phyloP scores from a whole-genome alignment of 768 basidiomycete genomes.

The Clavulina sp. region DNA sequence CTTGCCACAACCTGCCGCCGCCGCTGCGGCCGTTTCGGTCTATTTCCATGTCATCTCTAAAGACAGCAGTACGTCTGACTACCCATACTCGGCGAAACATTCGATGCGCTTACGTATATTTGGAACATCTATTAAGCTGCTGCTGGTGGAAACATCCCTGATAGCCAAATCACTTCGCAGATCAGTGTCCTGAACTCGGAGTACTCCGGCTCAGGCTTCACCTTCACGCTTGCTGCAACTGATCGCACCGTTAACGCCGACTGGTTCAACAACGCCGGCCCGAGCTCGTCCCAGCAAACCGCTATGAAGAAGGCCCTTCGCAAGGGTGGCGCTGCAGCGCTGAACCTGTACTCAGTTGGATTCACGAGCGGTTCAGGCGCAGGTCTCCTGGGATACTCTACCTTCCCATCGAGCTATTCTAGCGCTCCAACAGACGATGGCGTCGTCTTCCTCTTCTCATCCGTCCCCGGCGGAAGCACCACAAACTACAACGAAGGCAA shows the following conservation, averaged over 20 bases:
- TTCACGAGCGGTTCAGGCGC: conserved; percentile 13
- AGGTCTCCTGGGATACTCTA: conserved; percentile 22
- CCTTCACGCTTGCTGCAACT: conserved; percentile 12
- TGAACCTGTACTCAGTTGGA: conserved; percentile 24
- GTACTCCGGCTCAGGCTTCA: conserved; percentile 11
- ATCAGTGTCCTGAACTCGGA: conserved; percentile 12
- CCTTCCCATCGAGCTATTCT: conserved; percentile 21
- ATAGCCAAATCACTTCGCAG: conserved; percentile 11
- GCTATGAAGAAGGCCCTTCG: conserved; percentile 25
- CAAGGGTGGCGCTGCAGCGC: conserved; percentile 13
- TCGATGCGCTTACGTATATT: no score
- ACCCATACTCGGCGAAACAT: no score
- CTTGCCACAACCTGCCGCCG: not conserved
- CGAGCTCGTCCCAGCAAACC: conserved; percentile 17
- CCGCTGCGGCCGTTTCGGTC: not conserved
- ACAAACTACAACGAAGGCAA: conserved; percentile 11
- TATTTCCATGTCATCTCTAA: not conserved
- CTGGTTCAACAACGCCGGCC: conserved; percentile 16
- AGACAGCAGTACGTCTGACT: not conserved
- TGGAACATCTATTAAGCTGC: not conserved
- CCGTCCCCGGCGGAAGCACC: conserved; percentile 19
- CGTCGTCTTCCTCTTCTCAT: conserved; percentile 21
- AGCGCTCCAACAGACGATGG: conserved; percentile 20
- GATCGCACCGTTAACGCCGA: conserved; percentile 12
- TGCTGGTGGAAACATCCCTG: not conserved